These are phyloP conservation scores for Clarireedia sp. DNA, from an alignment of 2,329 filamentous ascomycete genomes.

Conservation along the genomic window DNA sequence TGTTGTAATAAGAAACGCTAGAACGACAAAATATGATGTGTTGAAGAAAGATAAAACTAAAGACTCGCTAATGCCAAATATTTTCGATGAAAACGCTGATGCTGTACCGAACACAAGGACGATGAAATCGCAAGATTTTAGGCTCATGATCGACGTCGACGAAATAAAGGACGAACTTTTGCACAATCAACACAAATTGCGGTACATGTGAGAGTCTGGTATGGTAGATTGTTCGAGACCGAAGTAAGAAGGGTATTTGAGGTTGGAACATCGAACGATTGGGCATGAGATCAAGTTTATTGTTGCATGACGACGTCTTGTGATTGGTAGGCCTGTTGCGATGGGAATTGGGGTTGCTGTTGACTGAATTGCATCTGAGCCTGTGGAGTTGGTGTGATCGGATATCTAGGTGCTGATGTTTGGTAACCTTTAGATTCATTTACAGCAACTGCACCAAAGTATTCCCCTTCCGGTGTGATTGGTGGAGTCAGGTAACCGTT, in stretches of 20 bases:
- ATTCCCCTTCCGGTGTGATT: constrained; percentile 68
- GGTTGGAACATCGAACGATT: not conserved
- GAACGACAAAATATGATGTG: constrained; percentile 5
- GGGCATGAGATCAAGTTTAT: constrained; percentile 12
- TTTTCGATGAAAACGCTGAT: constrained; percentile 3
- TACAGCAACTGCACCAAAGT: constrained; percentile 32
- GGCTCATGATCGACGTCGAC: constrained; percentile 3
- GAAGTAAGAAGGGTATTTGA: not conserved
- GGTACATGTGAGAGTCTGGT: constrained; percentile 5
- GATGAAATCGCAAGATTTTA: not conserved
- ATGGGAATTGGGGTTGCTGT: constrained; percentile 27
- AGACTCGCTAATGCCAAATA: constrained; percentile 12
- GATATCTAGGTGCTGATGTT: constrained; percentile 38
- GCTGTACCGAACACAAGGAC: constrained; percentile 8
- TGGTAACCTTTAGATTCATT: constrained; percentile 24
- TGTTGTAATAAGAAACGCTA: constrained; percentile 9
- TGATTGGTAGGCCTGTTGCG: constrained; percentile 37
- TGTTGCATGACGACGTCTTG: constrained; percentile 30
- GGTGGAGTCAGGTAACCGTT: constrained; percentile 78
- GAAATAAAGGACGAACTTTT: not conserved
- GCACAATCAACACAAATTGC: constrained; percentile 13
- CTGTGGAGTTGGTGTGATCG: constrained; percentile 53
- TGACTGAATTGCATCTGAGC: constrained; percentile 36
- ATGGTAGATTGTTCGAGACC: constrained; percentile 4
- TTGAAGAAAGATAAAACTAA: constrained; percentile 7